These are phyloP conservation scores for Rhodamnia rubescens DNA, from an alignment of 345 rosid genomes.

Conservation along the genomic window DNA sequence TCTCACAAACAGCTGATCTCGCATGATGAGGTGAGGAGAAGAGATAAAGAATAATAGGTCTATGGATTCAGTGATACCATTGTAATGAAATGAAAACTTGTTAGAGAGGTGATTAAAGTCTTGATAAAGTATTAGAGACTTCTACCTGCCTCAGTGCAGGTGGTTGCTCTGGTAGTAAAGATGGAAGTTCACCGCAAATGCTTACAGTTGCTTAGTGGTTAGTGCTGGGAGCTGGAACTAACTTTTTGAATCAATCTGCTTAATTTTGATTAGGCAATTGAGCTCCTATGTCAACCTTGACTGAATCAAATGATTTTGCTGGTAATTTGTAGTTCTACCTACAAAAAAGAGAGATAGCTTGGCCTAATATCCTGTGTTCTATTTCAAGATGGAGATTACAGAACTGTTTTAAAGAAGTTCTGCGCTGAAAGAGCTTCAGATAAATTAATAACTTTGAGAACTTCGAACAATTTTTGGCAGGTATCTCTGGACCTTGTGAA, in stretches of 20 bases:
- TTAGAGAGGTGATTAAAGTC: not conserved
- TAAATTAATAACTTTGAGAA: not conserved
- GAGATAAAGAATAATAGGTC: not conserved
- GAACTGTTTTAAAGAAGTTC: not conserved
- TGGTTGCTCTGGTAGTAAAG: not conserved
- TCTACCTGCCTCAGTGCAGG: not conserved
- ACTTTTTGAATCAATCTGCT: not conserved
- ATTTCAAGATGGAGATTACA: not conserved
- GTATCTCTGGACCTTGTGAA: slow-evolving; percentile 95
- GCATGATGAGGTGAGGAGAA: too few relatives aligned
- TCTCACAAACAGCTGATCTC: not conserved
- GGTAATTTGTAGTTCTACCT: not conserved
- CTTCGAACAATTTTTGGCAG: slow-evolving; percentile 18
- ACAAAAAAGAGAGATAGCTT: not conserved
- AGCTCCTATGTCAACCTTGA: not conserved
- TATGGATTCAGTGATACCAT: not conserved
- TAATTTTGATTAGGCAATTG: not conserved
- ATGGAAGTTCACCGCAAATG: not conserved
- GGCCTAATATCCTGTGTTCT: not conserved
- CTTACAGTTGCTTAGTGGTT: not conserved
- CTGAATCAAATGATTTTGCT: not conserved
- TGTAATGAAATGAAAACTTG: not conserved
- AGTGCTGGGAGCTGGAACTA: not conserved
- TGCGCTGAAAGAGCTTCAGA: not conserved
- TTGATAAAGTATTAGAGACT: not conserved